Base-by-base conservation (phyloP, 768 basidiomycete genomes). In the Tremella mesenterica region DNA sequence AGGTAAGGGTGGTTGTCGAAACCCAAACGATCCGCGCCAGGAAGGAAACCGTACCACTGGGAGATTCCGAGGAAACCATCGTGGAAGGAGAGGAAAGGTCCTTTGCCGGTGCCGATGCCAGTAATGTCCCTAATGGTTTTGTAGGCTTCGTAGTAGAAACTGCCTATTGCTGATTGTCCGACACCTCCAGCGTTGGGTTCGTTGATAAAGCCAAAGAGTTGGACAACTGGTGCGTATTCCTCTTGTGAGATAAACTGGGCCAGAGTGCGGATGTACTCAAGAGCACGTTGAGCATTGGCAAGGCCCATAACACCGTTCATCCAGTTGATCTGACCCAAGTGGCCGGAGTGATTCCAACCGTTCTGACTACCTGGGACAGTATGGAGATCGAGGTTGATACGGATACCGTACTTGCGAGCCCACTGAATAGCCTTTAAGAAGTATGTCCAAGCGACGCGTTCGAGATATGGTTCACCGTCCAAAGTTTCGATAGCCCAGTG, bases 361-460 rank as follows among this genome's bases (percentile, higher is more conserved):
- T 51, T 68, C 47, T 69, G 57, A 18, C 56, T 58, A 26, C 88
- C 88, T 26, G 88, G 88, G 23, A 83, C 77, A 23, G 62, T 53
- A 64, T 71, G 69, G 48, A 73, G 52, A 73, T 99, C 95, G 43
- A 99, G 80, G 72, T 95, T 95, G 70, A 99, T 88, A 50, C 95
- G 85, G 51, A 97, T 65, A 10, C 95, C 95, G 72, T 99, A 99
- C 75, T 99, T 99, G 53, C 93, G 82, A 10, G 88, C 87, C 95
- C 95, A 99, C 61, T 83, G 76, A 57, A 99, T 80, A 5, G 89
- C 90, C 74, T 91, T 90, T 52, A 96, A 77, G 75, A 95, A 86
- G 74, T 96, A 93, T 77, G 79, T 83, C 95, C 93, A 97, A 2
- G 82, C 80, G 0, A 83, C 82, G 57, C 84, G 80, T n/a, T 83